These are phyloP conservation scores for Penicillium tannophilum DNA, from an alignment of 495 filamentous ascomycete genomes.

Conservation along the genomic window DNA sequence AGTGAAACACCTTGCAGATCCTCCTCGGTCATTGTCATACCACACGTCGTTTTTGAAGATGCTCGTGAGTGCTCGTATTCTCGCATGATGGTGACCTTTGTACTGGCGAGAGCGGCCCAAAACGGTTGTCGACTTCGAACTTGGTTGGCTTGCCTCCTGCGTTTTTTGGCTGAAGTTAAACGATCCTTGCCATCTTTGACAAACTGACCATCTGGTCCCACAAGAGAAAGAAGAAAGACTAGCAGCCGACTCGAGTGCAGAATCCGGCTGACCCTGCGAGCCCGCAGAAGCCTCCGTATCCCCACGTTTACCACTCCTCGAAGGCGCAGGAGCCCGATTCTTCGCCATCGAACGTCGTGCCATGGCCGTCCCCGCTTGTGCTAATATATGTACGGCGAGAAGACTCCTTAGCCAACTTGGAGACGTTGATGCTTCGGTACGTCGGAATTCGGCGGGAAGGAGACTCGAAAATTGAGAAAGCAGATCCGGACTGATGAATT, in stretches of 20 bases:
- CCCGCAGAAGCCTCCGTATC: constrained; percentile 61
- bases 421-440: constrained; percentile 48
- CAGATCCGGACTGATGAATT: constrained; percentile 47
- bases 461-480: constrained; percentile 48
- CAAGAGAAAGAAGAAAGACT: constrained; percentile 49
- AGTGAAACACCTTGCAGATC: constrained; percentile 81
- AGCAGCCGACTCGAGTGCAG: constrained; percentile 46
- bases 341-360: constrained; percentile 55
- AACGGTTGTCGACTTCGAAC: constrained; percentile 88
- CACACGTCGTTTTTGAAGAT: constrained; percentile 68
- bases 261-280: constrained; percentile 49
- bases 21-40: constrained; percentile 72
- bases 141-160: constrained; percentile 83
- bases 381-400: constrained; percentile 85
- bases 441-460: constrained; percentile 46
- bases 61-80: constrained; percentile 88
- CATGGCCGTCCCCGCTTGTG: constrained; percentile 67
- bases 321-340: constrained; percentile 47
- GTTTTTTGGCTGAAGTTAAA: constrained; percentile 70
- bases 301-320: constrained; percentile 48
- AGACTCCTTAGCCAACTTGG: constrained; percentile 61
- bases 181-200: constrained; percentile 59
- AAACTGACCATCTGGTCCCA: constrained; percentile 54
- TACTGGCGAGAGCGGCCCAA: constrained; percentile 92
- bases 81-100: constrained; percentile 90